Percentiles rank a stretch among this genome's conserved stretches.
Evolutionary conservation across 2,329 filamentous ascomycete genomes (phyloP).

Genomic region (Clonostachys sp.): DNA sequence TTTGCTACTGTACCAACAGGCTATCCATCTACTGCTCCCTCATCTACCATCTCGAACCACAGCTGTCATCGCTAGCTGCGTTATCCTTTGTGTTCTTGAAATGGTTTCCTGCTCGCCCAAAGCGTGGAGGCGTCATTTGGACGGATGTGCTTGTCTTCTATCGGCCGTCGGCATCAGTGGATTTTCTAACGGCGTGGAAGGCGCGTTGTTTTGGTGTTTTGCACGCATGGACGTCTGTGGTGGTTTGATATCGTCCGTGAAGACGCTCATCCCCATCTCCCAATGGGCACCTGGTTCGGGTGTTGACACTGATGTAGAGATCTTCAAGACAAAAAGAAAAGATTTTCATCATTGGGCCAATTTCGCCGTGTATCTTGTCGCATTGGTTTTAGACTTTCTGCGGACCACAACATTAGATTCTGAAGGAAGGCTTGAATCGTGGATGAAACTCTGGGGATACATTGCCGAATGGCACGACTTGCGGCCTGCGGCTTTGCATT

Average conservation of each 20-base stretch:
- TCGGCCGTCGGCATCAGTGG: constrained; percentile 45
- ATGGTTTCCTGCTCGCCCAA: constrained; percentile 45
- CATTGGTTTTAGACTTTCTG: constrained; percentile 31
- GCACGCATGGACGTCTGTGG: constrained; percentile 50
- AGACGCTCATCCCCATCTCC: constrained; percentile 40
- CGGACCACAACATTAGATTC: constrained; percentile 9
- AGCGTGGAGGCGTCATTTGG: constrained; percentile 44
- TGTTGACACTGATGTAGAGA: constrained; percentile 18
- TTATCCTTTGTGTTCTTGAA: constrained; percentile 48
- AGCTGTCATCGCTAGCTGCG: constrained; percentile 45
- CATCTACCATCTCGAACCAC: constrained; percentile 40
- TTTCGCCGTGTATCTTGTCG: constrained; percentile 42
- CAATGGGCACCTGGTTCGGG: constrained; percentile 33
- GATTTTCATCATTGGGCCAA: constrained; percentile 43
- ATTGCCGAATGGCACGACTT: constrained; percentile 33
- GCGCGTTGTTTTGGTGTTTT: constrained; percentile 51
- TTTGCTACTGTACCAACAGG: constrained; percentile 43
- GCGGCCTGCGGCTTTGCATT: constrained; percentile 26
- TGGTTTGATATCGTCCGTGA: constrained; percentile 44
- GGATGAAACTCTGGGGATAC: constrained; percentile 29
- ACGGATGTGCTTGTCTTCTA: constrained; percentile 45
- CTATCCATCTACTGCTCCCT: constrained; percentile 42
- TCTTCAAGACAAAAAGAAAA: constrained; percentile 25
- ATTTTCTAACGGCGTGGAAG: constrained; percentile 40
- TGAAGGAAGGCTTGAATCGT: constrained; percentile 11